Base-by-base conservation (phyloP, 148 eudicot genomes). In the Vaccinium vitisidaea region DNA sequence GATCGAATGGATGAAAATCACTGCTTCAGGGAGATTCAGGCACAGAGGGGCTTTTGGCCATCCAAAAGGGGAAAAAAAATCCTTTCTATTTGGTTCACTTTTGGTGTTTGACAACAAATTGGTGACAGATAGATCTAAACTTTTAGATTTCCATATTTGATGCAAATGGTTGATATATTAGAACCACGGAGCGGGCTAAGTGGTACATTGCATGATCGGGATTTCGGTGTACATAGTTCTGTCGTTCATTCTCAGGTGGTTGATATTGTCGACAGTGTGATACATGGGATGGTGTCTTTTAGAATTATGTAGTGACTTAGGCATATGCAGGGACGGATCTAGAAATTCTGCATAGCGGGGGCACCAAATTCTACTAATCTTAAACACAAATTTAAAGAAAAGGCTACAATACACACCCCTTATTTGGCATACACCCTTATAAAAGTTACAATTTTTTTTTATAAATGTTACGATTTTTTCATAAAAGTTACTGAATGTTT, bases 121-220 rank as follows among this genome's bases (percentile, higher is more conserved):
- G 55, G 23, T 21, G 36, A 77, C 18, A 77, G 30, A 23, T 23
- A 21, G 23, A 21, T 12, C 11, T 25, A 48, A 50, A 48, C 53
- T 50, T 77, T 10, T 4, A 23, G 56, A 77, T 50, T 77, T 77
- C 56, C 46, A 43, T 43, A 43, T 43, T 43, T 43, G 46, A 1
- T 77, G 80, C 80, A 49, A 50, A 23, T 50, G 23, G 30, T n/a
- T 49, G 14, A 25, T 65, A 9, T 65, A 23, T 11, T 23, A 25
- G 71, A 25, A 65, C 32, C 71, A 23, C 5, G 16, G 25, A 2
- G 15, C 3, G 32, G 71, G 32, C 36, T 11, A 3, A 65, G 71
- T 65, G 71, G 71, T 65, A 65, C 71, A 30, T 25, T 65, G 78
- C 78, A 75, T 75, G 23, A 36, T 65, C 32, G 3, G 71, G 71